Evolutionary conservation across 2,329 filamentous ascomycete species (phyloP).

Genomic region (Cercospora beticola): DNA sequence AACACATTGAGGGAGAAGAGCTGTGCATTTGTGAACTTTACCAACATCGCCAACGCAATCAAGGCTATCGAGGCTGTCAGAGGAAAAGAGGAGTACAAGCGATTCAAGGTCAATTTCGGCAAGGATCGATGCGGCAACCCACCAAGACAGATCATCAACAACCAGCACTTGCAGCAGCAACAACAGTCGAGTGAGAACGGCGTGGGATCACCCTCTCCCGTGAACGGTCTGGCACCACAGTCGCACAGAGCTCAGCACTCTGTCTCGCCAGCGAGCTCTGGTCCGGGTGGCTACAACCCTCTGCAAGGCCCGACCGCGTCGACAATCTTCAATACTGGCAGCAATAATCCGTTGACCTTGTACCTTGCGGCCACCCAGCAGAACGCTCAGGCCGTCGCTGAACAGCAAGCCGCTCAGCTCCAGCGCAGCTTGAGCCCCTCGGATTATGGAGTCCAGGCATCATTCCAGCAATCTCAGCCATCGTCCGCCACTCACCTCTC

Average conservation of each 20-base stretch:
- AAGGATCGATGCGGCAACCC: conserved; percentile 98
- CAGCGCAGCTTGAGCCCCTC: conserved; percentile 33
- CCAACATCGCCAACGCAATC: conserved; percentile 99
- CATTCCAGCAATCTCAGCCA: conserved; percentile 46
- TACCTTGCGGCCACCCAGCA: conserved; percentile 66
- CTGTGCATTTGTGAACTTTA: conserved; percentile 99
- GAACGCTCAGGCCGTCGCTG: conserved; percentile 60
- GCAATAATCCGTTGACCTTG: conserved; percentile 87
- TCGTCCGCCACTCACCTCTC: conserved; percentile 47
- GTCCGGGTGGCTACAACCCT: conserved; percentile 59
- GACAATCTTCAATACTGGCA: conserved; percentile 72
- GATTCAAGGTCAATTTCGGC: conserved; percentile 99
- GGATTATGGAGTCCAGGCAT: conserved; percentile 59
- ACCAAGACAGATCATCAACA: conserved; percentile 74
- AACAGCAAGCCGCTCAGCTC: conserved; percentile 46
- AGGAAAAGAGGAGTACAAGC: conserved; percentile 91
- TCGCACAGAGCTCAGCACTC: conserved; percentile 53
- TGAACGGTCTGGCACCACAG: conserved; percentile 58
- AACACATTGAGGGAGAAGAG: conserved; percentile 98
- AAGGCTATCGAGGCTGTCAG: conserved; percentile 97
- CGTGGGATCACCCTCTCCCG: conserved; percentile 55
- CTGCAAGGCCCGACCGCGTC: conserved; percentile 65
- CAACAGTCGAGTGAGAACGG: conserved; percentile 57
- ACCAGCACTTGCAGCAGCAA: conserved; percentile 58
- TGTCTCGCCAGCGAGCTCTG: conserved; percentile 61